Base-by-base conservation (phyloP, 495 filamentous ascomycete genomes). In the Antarctomyces pellizariae region DNA sequence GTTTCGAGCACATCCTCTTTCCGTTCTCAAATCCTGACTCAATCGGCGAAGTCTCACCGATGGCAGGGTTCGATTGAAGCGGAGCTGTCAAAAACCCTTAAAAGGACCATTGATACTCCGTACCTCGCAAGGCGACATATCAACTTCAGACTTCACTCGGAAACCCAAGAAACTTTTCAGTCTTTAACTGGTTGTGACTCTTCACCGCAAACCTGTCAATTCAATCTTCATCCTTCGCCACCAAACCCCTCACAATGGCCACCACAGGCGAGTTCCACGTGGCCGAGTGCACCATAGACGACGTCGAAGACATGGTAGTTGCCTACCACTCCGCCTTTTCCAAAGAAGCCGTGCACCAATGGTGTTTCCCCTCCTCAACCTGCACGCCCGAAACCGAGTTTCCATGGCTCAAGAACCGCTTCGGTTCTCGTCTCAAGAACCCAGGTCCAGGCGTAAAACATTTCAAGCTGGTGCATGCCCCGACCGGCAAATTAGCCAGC, bases 311-410 rank as follows among this genome's bases (percentile, higher is more conserved):
- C 15, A 37, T 43, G 31, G 26, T 30, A 1, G 6, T 16, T 10
- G 23, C 36, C 28, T 30, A 39, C 28, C 9, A 30, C 11, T 9
- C 17, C 12, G 37, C 40, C 24, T 43, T 43, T 29, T 14, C 25
- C 24, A 18, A 28, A 26, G 25, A 17, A 14, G 9, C 9, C n/a
- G n/a, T 23, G 21, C n/a, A 12, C n/a, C 13, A 12, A 7, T 9
- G 2, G 21, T 23, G 21, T 26, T 15, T n/a, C n/a, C 11, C 24
- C 24, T 12, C 13, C 23, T 12, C 23, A 6, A 6, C 23, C 23
- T 25, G 8, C 6, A 25, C 7, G 7, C 6, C 23, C n/a, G 6
- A 3, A 23, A 3, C 13, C 2, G 2, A 23, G 13, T 23, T 12
- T 2, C 2, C 21, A 10, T 9, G 21, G 13, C n/a, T 10, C 13